phyloP scores from a whole-genome alignment of 1,284 basidiomycete genomes.

The Apiotrichum gracile region DNA sequence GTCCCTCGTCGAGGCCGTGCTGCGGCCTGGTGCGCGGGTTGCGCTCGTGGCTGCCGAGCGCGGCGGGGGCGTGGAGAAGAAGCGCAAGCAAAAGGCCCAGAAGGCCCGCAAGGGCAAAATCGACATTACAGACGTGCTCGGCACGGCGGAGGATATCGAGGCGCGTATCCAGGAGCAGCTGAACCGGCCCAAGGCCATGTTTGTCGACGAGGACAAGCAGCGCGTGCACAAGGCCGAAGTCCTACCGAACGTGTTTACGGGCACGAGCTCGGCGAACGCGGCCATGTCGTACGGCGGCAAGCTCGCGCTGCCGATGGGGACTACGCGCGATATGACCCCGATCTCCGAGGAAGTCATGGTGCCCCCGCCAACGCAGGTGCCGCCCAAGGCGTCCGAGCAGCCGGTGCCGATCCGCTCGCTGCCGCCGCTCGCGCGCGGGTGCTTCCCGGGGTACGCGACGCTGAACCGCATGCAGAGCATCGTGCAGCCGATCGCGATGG shows the following conservation, averaged over 20 bases:
- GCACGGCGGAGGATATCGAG: constrained; percentile 27
- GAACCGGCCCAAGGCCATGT: constrained; percentile 32
- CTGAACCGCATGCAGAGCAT: constrained; percentile 95
- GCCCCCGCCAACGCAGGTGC: constrained; percentile 75
- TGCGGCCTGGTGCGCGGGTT: constrained; percentile 28
- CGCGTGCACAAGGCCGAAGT: constrained; percentile 53
- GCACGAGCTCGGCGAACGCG: constrained; percentile 57
- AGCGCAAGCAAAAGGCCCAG: constrained; percentile 26
- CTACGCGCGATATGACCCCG: constrained; percentile 54
- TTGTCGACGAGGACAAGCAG: constrained; percentile 38
- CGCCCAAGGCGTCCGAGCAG: constrained; percentile 67
- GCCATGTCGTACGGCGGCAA: constrained; percentile 65
- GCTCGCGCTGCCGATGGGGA: constrained; percentile 79
- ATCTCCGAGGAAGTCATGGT: constrained; percentile 70
- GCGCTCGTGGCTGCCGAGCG: constrained; percentile 14
- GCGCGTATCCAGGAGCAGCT: constrained; percentile 39
- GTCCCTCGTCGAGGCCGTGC: constrained; percentile 39
- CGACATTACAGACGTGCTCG: constrained; percentile 39
- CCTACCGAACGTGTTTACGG: constrained; percentile 87
- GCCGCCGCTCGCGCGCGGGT: constrained; percentile 72
- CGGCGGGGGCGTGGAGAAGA: constrained; percentile 5
- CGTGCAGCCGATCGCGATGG: constrained; percentile 87
- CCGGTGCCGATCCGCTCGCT: constrained; percentile 69
- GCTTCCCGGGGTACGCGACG: constrained; percentile 82
- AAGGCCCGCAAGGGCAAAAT: constrained; percentile 19